These are phyloP conservation scores for Volvox reticuliferus DNA, from an alignment of 139 green algal species.

Conservation along the genomic window DNA sequence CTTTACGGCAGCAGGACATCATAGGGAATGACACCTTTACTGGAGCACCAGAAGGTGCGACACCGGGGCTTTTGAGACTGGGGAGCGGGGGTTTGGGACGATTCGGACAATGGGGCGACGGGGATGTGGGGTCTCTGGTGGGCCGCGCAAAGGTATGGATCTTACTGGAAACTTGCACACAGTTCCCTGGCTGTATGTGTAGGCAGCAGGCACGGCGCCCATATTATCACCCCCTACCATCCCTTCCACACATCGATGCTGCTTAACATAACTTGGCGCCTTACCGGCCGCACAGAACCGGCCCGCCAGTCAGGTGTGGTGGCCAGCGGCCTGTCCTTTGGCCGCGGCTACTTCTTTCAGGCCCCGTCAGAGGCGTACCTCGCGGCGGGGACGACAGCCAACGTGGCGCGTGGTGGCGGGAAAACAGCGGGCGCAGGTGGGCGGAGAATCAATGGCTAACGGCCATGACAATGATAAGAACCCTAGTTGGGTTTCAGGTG, in stretches of 20 bases:
- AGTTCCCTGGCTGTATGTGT: too few species aligned
- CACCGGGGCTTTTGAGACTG: neutral
- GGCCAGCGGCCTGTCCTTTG: slow-evolving; percentile 28
- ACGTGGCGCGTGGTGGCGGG: neutral
- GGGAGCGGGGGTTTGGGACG: too few species aligned
- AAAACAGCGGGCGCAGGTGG: slow-evolving; percentile 24
- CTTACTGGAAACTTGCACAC: too few species aligned
- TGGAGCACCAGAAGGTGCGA: slow-evolving; percentile 28
- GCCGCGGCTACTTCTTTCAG: slow-evolving; percentile 46
- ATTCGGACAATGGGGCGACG: too few species aligned
- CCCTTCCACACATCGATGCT: too few species aligned
- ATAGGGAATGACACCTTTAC: slow-evolving; percentile 48
- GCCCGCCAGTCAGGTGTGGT: slow-evolving; percentile 33
- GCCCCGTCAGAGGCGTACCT: slow-evolving; percentile 10
- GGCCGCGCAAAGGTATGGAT: too few species aligned
- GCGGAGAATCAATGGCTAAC: neutral
- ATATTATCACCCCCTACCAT: too few species aligned
- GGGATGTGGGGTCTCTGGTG: too few species aligned
- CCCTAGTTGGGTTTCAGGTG: neutral
- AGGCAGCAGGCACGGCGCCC: too few species aligned
- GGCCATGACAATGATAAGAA: neutral
- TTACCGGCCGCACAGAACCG: slow-evolving; percentile 7
- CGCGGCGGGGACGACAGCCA: neutral
- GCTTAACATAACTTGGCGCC: too few species aligned
- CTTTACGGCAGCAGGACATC: slow-evolving; percentile 5